Percentiles rank a stretch among this genome's conserved stretches.
Evolutionary conservation across 768 basidiomycete species (phyloP).

Genomic region (Lentinula detonsa): DNA sequence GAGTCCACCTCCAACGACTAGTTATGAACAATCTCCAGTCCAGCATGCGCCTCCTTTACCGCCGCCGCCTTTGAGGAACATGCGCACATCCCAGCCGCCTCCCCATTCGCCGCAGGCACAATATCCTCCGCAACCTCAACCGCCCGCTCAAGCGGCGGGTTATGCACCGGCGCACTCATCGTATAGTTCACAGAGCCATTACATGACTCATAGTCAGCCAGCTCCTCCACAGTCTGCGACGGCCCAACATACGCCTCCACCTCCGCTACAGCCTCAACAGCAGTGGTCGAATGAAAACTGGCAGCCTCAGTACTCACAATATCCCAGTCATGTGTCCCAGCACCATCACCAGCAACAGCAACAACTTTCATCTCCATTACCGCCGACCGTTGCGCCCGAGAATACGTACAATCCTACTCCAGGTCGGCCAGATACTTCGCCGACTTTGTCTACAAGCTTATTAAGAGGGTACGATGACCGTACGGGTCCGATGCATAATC

Average conservation of each 20-base stretch:
- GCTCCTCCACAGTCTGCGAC: conserved; percentile 2
- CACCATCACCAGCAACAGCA: conserved; percentile 17
- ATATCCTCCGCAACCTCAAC: conserved; percentile 18
- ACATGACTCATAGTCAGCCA: conserved; percentile 10
- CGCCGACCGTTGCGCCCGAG: conserved; percentile 23
- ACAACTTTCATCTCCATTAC: conserved; percentile 10
- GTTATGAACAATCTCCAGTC: neutral
- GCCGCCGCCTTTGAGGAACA: conserved; percentile 12
- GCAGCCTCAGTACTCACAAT: neutral
- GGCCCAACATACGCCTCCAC: conserved; percentile 19
- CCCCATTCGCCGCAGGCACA: conserved; percentile 14
- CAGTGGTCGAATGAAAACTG: conserved; percentile 10
- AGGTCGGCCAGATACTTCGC: conserved; percentile 17
- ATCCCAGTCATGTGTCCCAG: neutral
- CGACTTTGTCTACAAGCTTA: conserved; percentile 17
- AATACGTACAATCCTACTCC: conserved; percentile 26
- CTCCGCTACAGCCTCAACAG: conserved; percentile 23
- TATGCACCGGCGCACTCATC: neutral
- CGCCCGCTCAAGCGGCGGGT: conserved; percentile 2
- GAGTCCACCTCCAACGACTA: conserved; percentile 14
- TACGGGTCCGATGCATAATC: neutral
- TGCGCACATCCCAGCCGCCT: neutral
- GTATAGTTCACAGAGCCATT: conserved; percentile 10
- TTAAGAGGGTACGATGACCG: neutral
- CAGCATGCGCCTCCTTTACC: conserved; percentile 12